Evolutionary conservation across 805 yeast genomes (phyloP), one percentile per base, ranked within the genome.

Genomic region (Pichia exigua): DNA sequence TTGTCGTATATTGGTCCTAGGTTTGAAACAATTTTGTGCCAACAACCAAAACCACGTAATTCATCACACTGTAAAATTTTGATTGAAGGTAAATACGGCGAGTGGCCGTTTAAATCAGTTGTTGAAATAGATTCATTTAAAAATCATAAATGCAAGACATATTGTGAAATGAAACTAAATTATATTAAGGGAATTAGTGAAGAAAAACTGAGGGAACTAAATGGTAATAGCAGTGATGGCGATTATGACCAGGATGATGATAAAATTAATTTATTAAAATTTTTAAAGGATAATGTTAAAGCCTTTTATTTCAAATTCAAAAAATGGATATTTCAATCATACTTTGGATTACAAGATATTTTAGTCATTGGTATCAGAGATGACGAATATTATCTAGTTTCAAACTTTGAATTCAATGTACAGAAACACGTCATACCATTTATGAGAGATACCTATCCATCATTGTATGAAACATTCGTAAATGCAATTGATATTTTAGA

Each of bases 291-390:
- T 4, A 45, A 51, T 32, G 47, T 47, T 2, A 21, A 26, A 1
- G n/a, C 18, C 1, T 58, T 57, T 20, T 12, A 30, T 0, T 3
- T 3, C n/a, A 46, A 48, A 17, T 15, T 55, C 2, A 27, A 40
- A 8, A 48, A 51, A 44, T 58, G 56, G 55, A 10, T 54, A 4
- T 47, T 38, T 18, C 61, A 58, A 42, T 42, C 52, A 20, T 50
- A 48, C 41, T 55, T 55, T 47, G 55, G 56, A 5, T 44, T 51
- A 45, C 50, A 46, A 15, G 54, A 51, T 39, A 46, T 38, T 1
- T 41, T 58, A 9, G 38, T 57, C n/a, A 43, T 58, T 20, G 61
- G 61, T 18, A 18, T 57, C 4, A 45, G 58, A 30, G 44, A 54
- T 43, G 10, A 6, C 2, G 9, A 39, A 7, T 51, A 35, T 26